Evolutionary conservation across 2,329 filamentous ascomycete genomes (phyloP).

Genomic region (Pseudocercospora cruenta): DNA sequence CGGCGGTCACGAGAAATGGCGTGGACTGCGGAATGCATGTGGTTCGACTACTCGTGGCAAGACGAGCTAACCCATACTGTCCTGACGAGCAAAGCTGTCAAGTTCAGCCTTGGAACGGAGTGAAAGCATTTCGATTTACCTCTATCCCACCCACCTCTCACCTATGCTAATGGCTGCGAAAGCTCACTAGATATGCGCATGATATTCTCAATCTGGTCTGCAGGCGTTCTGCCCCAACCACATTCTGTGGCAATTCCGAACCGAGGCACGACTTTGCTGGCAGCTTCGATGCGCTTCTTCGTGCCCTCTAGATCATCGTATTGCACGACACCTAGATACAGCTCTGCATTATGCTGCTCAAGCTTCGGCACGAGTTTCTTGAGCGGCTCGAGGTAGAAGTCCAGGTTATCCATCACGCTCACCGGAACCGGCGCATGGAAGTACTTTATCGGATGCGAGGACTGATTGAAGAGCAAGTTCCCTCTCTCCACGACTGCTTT

Average conservation of each 20-base stretch:
- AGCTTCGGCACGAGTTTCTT: conserved; percentile 35
- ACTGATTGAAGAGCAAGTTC: conserved; percentile 36
- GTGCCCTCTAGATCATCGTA: conserved; percentile 45
- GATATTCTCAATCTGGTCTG: conserved; percentile 4
- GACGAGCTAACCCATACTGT: neutral
- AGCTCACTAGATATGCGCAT: conserved; percentile 4
- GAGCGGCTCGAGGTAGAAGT: conserved; percentile 45
- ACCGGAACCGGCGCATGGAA: conserved; percentile 51
- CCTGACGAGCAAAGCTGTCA: neutral
- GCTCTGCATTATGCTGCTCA: conserved; percentile 37
- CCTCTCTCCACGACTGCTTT: conserved; percentile 41
- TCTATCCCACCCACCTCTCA: neutral
- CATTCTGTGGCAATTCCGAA: conserved; percentile 50
- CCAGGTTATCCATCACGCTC: conserved; percentile 33
- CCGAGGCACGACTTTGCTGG: conserved; percentile 34
- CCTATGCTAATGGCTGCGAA: neutral
- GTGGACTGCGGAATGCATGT: neutral
- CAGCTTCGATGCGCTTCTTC: conserved; percentile 41
- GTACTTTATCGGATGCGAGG: conserved; percentile 42
- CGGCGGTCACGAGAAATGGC: no score
- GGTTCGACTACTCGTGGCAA: neutral
- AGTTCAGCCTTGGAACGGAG: neutral
- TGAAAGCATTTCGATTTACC: neutral
- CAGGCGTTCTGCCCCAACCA: conserved; percentile 38
- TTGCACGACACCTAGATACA: conserved; percentile 49